Conservation (phyloP, 805 yeast species). For the Cyberlindnera petersonii region DNA sequence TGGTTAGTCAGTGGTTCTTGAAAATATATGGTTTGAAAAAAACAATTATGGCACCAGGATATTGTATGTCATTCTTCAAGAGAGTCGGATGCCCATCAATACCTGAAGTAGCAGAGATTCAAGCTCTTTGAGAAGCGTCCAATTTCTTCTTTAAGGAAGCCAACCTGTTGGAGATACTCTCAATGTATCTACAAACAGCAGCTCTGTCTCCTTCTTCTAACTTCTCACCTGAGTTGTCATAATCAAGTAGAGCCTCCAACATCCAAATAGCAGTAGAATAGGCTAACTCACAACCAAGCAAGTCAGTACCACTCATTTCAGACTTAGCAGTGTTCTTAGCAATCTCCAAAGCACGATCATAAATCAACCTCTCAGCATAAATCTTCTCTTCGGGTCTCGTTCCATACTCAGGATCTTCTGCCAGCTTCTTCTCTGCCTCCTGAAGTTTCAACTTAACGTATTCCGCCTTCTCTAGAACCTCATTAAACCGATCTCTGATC, state of each 20-base stretch:
- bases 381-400: slow-evolving; percentile 28
- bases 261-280: slow-evolving; percentile 94
- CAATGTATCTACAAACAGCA: slow-evolving; percentile 76
- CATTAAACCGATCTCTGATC: slow-evolving; percentile 87
- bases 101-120: too few relatives aligned
- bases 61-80: neutral
- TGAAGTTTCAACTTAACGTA: slow-evolving; percentile 55
- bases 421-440: slow-evolving; percentile 41
- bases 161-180: slow-evolving; percentile 77
- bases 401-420: slow-evolving; percentile 11
- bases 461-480: slow-evolving; percentile 85
- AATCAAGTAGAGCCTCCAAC: slow-evolving; percentile 79
- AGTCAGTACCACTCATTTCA: slow-evolving; percentile 67
- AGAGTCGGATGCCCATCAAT: neutral
- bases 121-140: slow-evolving; percentile 12
- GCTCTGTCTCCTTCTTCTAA: slow-evolving; percentile 70
- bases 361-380: slow-evolving; percentile 79
- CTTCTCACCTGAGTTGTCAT: slow-evolving; percentile 29
- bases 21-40: too few relatives aligned
- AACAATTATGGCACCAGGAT: too few relatives aligned
- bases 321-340: slow-evolving; percentile 87
- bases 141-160: slow-evolving; percentile 65
- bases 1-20: too few relatives aligned
- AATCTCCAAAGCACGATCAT: slow-evolving; percentile 91
- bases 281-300: slow-evolving; percentile 76